Evolutionary conservation across 192 early-diverging fungal genomes (phyloP), one percentile per base, ranked within the genome.

Genomic region (Entomortierella beljakovae): DNA sequence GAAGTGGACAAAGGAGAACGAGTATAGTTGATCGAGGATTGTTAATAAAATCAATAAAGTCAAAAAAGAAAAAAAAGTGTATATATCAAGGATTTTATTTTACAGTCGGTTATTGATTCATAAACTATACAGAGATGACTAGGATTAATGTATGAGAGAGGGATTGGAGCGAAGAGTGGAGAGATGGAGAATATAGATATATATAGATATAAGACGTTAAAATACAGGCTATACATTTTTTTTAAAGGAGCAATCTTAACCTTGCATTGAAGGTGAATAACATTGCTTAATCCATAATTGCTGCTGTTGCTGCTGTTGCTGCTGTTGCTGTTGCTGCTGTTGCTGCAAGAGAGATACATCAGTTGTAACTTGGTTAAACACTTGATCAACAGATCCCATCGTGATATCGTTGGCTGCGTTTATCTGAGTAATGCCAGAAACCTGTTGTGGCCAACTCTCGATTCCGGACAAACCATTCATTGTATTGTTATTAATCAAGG

Each of bases 211-310:
- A 53, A 15, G 11, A 25, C 10, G 23, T 32, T 22, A 5, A 35
- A 35, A n/a, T 28, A 28, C 51, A 28, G 3, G 51, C 28, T 53
- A 25, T 28, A 46, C 43, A 46, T 20, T 11, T 20, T 3, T 3
- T 20, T 20, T 3, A 38, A 38, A 38, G 13, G 37, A 50, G 23
- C 23, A 10, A 6, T 35, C 32, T 61, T 52, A 72, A 23, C 62
- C 70, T 28, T 72, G 62, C 70, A 72, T 64, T 18, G 70, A 40
- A 16, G 48, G 66, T 0, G 57, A 15, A 26, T 32, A 68, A 0
- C 35, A 23, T 15, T 58, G 57, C 15, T 37, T 26, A 56, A 68
- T 68, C 66, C 66, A 68, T 28, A 22, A 32, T 58, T 48, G 65
- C 63, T 53, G 51, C 60, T 59, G 57, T 23, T 57, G 56, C 56